A percentile compares a stretch with the other conserved stretches of the same genome.
phyloP scores from a whole-genome alignment of 83 land plant genomes.

The Thuja plicata region DNA sequence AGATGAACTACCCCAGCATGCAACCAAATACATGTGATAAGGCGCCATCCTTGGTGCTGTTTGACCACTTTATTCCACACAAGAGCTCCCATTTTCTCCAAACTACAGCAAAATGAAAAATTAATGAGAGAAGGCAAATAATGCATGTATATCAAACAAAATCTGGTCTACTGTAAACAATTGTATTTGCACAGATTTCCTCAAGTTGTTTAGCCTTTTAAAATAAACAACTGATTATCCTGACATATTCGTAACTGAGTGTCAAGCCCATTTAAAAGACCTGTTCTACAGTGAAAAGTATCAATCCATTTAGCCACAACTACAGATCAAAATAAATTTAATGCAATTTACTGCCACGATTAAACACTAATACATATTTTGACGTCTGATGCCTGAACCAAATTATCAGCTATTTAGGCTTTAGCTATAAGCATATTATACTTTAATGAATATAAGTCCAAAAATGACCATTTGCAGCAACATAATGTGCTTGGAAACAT shows the following conservation, averaged over 20 bases:
- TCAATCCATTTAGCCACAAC: not conserved
- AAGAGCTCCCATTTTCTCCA: constrained; percentile 64
- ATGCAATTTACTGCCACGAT: not conserved
- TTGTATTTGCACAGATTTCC: not conserved
- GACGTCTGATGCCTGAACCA: not conserved
- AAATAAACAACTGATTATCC: not conserved
- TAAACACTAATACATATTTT: not conserved
- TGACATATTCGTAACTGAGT: not conserved
- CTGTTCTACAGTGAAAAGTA: not conserved
- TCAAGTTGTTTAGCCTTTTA: not conserved
- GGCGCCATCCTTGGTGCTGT: constrained; percentile 63
- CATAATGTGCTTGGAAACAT: not conserved
- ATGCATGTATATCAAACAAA: not conserved
- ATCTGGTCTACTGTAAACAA: not conserved
- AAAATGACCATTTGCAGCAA: not conserved
- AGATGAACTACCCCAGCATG: constrained; percentile 80
- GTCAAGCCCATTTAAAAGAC: not conserved
- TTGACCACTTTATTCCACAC: constrained; percentile 46
- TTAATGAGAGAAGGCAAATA: not conserved
- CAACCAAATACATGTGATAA: constrained; percentile 67
- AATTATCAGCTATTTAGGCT: not conserved
- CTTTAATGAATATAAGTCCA: not conserved
- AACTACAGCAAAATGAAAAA: constrained; percentile 24
- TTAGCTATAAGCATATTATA: not conserved
- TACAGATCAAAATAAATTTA: not conserved